Evolutionary conservation across 805 yeast genomes (phyloP).

Genomic region (Wickerhamiella sergipiensis): DNA sequence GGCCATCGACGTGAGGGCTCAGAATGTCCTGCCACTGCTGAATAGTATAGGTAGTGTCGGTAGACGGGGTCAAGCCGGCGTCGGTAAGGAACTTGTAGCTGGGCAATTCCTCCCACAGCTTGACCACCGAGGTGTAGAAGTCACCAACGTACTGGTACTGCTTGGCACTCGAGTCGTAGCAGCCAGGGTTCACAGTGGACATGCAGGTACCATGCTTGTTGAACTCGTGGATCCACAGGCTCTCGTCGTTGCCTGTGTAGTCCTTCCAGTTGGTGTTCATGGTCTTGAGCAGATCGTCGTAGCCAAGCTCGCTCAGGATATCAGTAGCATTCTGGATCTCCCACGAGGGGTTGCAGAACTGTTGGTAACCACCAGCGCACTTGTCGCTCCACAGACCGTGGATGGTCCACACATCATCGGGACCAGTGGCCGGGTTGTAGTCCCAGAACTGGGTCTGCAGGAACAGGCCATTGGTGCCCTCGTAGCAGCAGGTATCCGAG

Average conservation of each 20-base stretch:
- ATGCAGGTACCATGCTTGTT: constrained; percentile 92
- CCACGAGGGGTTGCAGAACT: constrained; percentile 56
- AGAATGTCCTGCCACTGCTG: constrained; percentile 25
- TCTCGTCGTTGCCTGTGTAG: constrained; percentile 49
- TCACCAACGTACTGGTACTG: constrained; percentile 42
- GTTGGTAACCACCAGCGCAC: constrained; percentile 71
- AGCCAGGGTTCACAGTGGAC: constrained; percentile 58
- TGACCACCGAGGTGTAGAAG: constrained; percentile 48
- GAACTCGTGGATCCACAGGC: constrained; percentile 81
- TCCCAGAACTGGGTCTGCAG: constrained; percentile 92
- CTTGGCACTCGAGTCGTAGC: constrained; percentile 34
- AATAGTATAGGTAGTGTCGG: constrained; percentile 40
- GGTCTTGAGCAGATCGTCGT: constrained; percentile 38
- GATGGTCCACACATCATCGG: constrained; percentile 55
- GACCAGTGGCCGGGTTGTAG: constrained; percentile 60
- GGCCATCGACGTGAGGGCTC: constrained; percentile 31
- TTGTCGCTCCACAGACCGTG: constrained; percentile 87
- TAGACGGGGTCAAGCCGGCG: constrained; percentile 61
- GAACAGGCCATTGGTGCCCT: constrained; percentile 72
- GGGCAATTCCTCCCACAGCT: constrained; percentile 44
- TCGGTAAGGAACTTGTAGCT: constrained; percentile 52
- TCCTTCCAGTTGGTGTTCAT: constrained; percentile 64
- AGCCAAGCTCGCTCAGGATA: constrained; percentile 30
- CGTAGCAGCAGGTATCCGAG: constrained; percentile 65
- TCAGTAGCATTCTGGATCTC: constrained; percentile 38